Evolutionary conservation across 2,329 filamentous ascomycete genomes (phyloP).

Genomic region (Ophiostoma pallidulum): DNA sequence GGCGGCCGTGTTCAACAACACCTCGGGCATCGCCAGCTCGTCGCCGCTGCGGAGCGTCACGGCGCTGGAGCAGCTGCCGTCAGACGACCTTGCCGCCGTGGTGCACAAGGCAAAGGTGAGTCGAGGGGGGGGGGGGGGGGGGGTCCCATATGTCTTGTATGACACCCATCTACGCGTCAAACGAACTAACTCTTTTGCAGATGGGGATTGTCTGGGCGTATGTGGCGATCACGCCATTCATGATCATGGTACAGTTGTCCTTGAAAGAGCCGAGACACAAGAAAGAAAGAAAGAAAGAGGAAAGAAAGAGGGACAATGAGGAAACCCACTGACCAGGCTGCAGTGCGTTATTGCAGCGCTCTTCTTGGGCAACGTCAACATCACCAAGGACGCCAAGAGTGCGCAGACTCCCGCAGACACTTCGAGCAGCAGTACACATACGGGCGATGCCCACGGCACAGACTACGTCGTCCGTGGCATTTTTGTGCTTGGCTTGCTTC

Average conservation of each 20-base stretch:
- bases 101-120: slow-evolving; percentile 32
- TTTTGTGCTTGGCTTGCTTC: slow-evolving; percentile 4
- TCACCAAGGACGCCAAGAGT: slow-evolving; percentile 16
- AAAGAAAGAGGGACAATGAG: too few relatives aligned
- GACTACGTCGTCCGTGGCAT: slow-evolving; percentile 4
- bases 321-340: too few relatives aligned
- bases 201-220: slow-evolving; percentile 56
- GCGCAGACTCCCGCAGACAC: not conserved
- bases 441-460: not conserved
- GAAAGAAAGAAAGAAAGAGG: not conserved
- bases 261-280: not conserved
- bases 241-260: slow-evolving; percentile 31
- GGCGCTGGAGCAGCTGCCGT: slow-evolving; percentile 26
- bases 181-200: too few relatives aligned
- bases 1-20: slow-evolving; percentile 60
- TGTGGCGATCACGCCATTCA: slow-evolving; percentile 50
- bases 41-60: slow-evolving; percentile 27
- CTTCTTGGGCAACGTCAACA: slow-evolving; percentile 27
- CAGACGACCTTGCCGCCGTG: slow-evolving; percentile 27
- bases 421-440: too few relatives aligned
- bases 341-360: slow-evolving; percentile 21
- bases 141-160: too few relatives aligned
- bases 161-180: too few relatives aligned
- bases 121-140: not conserved
- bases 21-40: slow-evolving; percentile 19